Conservation (phyloP, 352 stramenopile genomes). For the Phytopythium sindhum region DNA sequence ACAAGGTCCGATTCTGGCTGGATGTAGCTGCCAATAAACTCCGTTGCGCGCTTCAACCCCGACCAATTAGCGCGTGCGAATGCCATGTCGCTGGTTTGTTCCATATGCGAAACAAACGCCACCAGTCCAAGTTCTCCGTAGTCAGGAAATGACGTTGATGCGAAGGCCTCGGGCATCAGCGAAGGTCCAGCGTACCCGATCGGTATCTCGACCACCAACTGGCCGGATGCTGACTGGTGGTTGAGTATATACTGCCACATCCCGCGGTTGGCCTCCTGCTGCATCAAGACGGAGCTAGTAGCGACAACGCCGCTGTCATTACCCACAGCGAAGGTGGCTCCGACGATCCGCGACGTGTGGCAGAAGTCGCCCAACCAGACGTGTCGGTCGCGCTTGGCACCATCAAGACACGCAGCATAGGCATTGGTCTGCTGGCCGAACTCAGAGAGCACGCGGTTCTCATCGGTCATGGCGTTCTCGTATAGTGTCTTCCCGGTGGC, state of each 20-base stretch:
- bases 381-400: slow-evolving; percentile 23
- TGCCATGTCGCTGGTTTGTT: slow-evolving; percentile 15
- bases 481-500: slow-evolving; percentile 7
- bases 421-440: slow-evolving; percentile 22
- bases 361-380: slow-evolving; percentile 30
- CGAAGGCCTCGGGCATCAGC: slow-evolving; percentile 18
- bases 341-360: slow-evolving; percentile 23
- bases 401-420: slow-evolving; percentile 22
- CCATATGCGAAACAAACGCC: slow-evolving; percentile 25
- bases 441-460: slow-evolving; percentile 14
- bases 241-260: slow-evolving; percentile 23
- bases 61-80: slow-evolving; percentile 17
- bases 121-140: slow-evolving; percentile 24
- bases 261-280: not conserved
- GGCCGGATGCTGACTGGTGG: slow-evolving; percentile 13
- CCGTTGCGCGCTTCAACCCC: slow-evolving; percentile 9
- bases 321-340: slow-evolving; percentile 13
- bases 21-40: slow-evolving; percentile 10
- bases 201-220: slow-evolving; percentile 13
- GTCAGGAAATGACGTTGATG: slow-evolving; percentile 21
- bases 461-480: slow-evolving; percentile 20
- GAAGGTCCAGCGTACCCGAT: slow-evolving; percentile 24
- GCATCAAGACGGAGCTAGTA: no score
- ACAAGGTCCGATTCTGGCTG: slow-evolving; percentile 14
- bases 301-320: slow-evolving; percentile 12